These are phyloP conservation scores for Cenchrus americanus DNA, from an alignment of 176 grass and related monocot genomes.

Conservation along the genomic window DNA sequence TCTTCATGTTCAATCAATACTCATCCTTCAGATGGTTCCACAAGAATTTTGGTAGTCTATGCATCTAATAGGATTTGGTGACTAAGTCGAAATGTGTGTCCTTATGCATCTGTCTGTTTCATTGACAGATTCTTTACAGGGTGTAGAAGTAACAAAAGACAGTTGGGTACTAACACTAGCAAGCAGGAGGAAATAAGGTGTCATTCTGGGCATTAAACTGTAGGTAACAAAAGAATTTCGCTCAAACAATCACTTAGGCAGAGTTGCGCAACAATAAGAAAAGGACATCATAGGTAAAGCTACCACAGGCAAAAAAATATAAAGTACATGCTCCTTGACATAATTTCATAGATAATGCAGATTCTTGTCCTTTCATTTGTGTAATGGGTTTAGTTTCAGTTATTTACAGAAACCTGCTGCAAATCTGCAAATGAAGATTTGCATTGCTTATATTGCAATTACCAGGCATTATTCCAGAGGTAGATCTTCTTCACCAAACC, in stretches of 20 bases:
- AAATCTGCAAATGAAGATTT: not conserved
- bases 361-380: slow-evolving; percentile 1
- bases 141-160: slow-evolving; percentile 15
- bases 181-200: not conserved
- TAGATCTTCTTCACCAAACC: slow-evolving; percentile 78
- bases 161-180: not conserved
- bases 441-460: slow-evolving; percentile 15
- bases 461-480: slow-evolving; percentile 45
- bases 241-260: slow-evolving; percentile 3
- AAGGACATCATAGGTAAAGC: not conserved
- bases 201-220: not conserved
- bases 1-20: not conserved
- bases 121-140: not conserved
- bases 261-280: not conserved
- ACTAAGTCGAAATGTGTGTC: not conserved
- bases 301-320: not conserved
- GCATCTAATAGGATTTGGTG: slow-evolving; percentile 4
- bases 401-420: slow-evolving; percentile 18
- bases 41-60: slow-evolving; percentile 1
- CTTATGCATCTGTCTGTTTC: slow-evolving; percentile 10
- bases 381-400: slow-evolving; percentile 20
- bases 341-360: not conserved
- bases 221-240: not conserved
- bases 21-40: not conserved
- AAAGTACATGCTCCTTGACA: not conserved